Base-by-base conservation (phyloP, 306 rosid genomes). In the Senna siamea region DNA sequence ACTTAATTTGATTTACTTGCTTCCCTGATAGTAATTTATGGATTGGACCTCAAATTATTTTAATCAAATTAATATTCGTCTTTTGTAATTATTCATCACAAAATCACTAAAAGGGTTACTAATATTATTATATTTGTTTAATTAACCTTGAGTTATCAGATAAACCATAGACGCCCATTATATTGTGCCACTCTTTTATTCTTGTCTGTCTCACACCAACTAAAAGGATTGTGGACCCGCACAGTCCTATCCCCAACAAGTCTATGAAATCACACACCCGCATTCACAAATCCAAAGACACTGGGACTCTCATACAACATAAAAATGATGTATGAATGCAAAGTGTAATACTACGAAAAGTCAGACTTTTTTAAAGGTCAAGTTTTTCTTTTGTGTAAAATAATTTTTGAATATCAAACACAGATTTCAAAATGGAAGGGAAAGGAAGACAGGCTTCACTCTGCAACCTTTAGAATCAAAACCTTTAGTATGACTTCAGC, bases 31-130 rank as follows among this genome's bases (percentile, higher is more conserved):
- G 17, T 30, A 12, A 4, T 65, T 66, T 18, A n/a, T 54, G 7
- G 28, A 22, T 4, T 44, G 52, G 37, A 32, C 37, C 2, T 2
- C 17, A 48, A 51, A 13, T 46, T 30, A 51, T 13, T 50, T 48
- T 76, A 20, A 19, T 43, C 40, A 57, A 57, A 56, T 38, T 54
- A 13, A 32, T 67, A 67, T 54, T 47, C 52, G 60, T 68, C 8
- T 35, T 57, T 46, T 10, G 18, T 6, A 12, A 10, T 10, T 32
- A 65, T 7, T 11, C 48, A 7, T 13, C 15, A 18, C 4, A 37
- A 18, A 9, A 37, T 9, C 9, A 63, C 18, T 20, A 5, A 9
- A 18, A n/a, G 55, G 30, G 30, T 1, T 26, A 26, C 30, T 26
- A 26, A 26, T 6, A 8, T 2, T 20, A 20, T 4, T 54, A 10